Percentiles rank a stretch among this genome's conserved stretches.
phyloP scores from a whole-genome alignment of 331 rosid genomes.

The Malus hybrid region DNA sequence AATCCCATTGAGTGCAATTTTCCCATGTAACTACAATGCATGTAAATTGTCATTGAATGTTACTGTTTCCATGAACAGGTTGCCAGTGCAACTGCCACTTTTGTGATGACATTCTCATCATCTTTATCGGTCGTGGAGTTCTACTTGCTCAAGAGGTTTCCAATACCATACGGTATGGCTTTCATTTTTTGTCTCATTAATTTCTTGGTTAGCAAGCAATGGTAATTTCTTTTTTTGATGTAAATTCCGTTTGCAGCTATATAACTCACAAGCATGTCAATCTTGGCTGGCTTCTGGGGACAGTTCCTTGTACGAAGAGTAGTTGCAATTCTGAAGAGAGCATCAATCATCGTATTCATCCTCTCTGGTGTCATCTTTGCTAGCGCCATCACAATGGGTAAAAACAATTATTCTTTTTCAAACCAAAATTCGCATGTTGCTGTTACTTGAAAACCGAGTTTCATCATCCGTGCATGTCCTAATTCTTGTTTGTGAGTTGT shows the following conservation, averaged over 20 bases:
- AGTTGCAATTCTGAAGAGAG: conserved; percentile 50
- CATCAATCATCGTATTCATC: conserved; percentile 68
- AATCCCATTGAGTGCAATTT: background rate
- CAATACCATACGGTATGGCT: conserved; percentile 65
- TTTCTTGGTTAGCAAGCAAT: background rate
- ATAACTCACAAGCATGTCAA: conserved; percentile 56
- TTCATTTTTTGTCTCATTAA: background rate
- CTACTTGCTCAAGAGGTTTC: conserved; percentile 83
- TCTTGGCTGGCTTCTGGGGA: conserved; percentile 90
- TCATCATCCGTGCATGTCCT: too few species aligned
- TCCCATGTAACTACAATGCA: background rate
- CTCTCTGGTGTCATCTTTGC: conserved; percentile 84
- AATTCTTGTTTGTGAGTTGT: background rate
- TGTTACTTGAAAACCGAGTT: background rate
- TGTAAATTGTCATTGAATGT: background rate
- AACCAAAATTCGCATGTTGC: background rate
- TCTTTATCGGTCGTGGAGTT: conserved; percentile 90
- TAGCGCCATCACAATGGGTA: conserved; percentile 94
- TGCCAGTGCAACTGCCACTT: conserved; percentile 93
- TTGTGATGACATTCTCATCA: conserved; percentile 88
- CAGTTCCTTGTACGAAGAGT: conserved; percentile 61
- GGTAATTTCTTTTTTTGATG: background rate
- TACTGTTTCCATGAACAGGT: conserved; percentile 36
- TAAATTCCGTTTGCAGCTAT: conserved; percentile 45
- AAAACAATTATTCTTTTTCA: background rate